Conservation (phyloP, 1,284 basidiomycete genomes). For the Boletus mariae region DNA sequence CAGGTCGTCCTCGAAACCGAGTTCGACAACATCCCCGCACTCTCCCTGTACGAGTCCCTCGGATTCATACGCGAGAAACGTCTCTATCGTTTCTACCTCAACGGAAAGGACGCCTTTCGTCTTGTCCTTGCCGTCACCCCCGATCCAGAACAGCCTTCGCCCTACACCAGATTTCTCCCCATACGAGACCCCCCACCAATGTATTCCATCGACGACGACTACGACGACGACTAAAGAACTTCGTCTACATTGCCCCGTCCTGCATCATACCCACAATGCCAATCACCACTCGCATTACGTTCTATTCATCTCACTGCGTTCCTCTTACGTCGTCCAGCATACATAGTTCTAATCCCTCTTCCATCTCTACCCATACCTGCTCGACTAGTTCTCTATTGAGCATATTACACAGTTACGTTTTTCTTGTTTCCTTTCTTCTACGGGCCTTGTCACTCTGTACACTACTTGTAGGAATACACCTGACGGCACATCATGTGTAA, state of each 20-base stretch:
- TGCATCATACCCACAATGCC: slow-evolving; percentile 16
- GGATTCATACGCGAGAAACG: slow-evolving; percentile 97
- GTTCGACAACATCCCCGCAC: slow-evolving; percentile 84
- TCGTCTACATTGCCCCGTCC: slow-evolving; percentile 2
- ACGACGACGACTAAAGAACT: slow-evolving; percentile 40
- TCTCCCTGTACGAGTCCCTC: slow-evolving; percentile 86
- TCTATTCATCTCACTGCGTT: slow-evolving; percentile 12
- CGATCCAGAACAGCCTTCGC: slow-evolving; percentile 24
- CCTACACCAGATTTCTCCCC: slow-evolving; percentile 10
- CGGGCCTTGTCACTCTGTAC: slow-evolving; percentile 7
- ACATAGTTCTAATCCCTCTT: slow-evolving; percentile 19
- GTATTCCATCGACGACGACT: slow-evolving; percentile 41
- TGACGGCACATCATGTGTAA: not conserved
- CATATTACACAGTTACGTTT: not conserved
- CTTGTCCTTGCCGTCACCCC: slow-evolving; percentile 61
- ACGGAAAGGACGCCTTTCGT: slow-evolving; percentile 84
- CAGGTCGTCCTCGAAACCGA: slow-evolving; percentile 97
- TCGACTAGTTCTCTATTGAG: slow-evolving; percentile 1
- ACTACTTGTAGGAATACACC: slow-evolving; percentile 10
- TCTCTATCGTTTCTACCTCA: slow-evolving; percentile 93
- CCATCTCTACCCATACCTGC: slow-evolving; percentile 4
- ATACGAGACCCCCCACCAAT: slow-evolving; percentile 24
- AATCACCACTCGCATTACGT: slow-evolving; percentile 2
- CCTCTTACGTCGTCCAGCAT: slow-evolving; percentile 1
- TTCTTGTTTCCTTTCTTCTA: not conserved